Evolutionary conservation across 2,329 filamentous ascomycete genomes (phyloP), one percentile per base, ranked within the genome.

Genomic region (Fusarium sp.): DNA sequence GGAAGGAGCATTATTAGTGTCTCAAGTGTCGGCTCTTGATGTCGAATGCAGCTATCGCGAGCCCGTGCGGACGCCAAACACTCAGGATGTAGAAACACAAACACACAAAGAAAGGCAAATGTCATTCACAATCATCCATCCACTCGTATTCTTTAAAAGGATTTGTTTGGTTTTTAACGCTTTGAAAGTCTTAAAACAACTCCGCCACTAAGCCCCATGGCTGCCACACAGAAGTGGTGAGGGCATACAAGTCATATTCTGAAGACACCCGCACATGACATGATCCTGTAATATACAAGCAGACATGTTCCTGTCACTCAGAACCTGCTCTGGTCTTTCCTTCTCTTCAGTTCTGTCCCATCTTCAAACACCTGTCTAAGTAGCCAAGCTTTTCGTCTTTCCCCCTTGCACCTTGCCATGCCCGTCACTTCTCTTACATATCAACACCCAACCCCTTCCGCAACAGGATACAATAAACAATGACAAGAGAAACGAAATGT

Each of bases 211-310:
- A 32, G 19, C 19, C 17, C 57, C 44, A 64, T 57, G 27, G 52
- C 58, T 52, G 35, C 51, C 51, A n/a, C 43, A 62, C 48, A 41
- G 20, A 40, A 45, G 20, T 47, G 39, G 49, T 58, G 41, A 45
- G 32, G 41, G 50, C 56, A 62, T 65, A 46, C 67, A 72, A 62
- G 65, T 66, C 70, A 44, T 51, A 32, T 41, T 47, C 35, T 51
- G 56, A 71, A 60, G 67, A 71, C 44, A 44, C 39, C 39, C 62
- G 64, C 58, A 61, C 52, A 67, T 63, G 46, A 61, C 52, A 67
- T 63, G 48, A 56, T 61, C 64, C 68, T 66, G 47, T 63, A 64
- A 74, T 74, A 66, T 74, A 74, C 71, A 74, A 60, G 52, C 62
- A 61, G 62, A 72, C 70, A 72, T 74, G 64, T 61, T 55, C 59